These are phyloP conservation scores for Phytophthora podocarpi DNA, from an alignment of 352 stramenopile species.

Conservation along the genomic window DNA sequence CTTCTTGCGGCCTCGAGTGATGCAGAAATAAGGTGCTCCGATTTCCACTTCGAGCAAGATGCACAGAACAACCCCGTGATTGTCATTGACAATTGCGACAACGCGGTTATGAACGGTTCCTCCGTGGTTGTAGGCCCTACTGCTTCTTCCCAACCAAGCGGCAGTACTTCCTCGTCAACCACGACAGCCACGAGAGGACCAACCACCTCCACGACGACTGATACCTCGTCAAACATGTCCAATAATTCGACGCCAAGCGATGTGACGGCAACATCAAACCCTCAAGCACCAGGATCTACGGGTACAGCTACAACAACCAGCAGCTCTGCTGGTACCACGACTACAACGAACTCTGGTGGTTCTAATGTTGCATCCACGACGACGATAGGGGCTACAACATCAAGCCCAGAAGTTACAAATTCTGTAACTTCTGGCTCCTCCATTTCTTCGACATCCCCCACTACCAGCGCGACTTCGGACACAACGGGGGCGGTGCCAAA, in stretches of 20 bases:
- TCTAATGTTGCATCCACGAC: background rate
- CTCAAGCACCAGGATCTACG: background rate
- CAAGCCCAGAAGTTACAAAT: background rate
- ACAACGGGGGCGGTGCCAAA: too few species aligned
- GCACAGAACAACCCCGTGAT: conserved; percentile 15
- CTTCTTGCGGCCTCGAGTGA: conserved; percentile 9
- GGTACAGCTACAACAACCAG: background rate
- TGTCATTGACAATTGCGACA: conserved; percentile 24
- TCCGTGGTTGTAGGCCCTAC: conserved; percentile 10
- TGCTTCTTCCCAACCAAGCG: too few species aligned
- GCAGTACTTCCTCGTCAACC: too few species aligned
- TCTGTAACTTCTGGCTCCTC: background rate
- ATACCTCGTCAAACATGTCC: background rate
- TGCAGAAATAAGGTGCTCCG: conserved; percentile 18
- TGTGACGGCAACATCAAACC: background rate
- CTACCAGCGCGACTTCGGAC: too few species aligned
- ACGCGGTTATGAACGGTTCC: conserved; percentile 13
- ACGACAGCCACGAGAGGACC: background rate
- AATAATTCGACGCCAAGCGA: background rate
- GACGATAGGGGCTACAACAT: too few species aligned
- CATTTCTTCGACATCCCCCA: background rate
- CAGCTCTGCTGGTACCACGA: background rate
- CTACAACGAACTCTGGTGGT: background rate
- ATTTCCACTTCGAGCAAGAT: conserved; percentile 26
- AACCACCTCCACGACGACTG: background rate